Conservation (phyloP, 1,284 basidiomycete genomes). For the Takashimella koratensis region DNA sequence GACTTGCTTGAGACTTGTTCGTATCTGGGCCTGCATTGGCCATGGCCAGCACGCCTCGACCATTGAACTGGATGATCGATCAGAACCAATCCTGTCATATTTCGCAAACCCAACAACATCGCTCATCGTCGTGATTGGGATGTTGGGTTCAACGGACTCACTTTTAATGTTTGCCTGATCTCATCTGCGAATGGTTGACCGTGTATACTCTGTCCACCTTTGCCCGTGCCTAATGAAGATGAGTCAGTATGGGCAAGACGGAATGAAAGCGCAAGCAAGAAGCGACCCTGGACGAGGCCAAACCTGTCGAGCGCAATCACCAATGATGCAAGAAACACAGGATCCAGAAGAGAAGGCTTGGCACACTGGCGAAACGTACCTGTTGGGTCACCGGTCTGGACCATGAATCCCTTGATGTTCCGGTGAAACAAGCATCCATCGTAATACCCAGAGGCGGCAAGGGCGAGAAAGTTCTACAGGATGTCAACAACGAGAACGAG, state of each 20-base stretch:
- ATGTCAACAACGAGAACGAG: no score
- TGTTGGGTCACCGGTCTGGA: conserved; percentile 83
- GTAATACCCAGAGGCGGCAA: conserved; percentile 87
- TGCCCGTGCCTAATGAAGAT: no score
- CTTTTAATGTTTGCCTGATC: conserved; percentile 85
- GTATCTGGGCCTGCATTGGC: conserved; percentile 89
- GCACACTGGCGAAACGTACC: no score
- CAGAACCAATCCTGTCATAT: not conserved
- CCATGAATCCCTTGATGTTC: conserved; percentile 94
- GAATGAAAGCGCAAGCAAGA: no score
- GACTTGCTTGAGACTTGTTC: conserved; percentile 68
- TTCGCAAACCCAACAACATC: not conserved
- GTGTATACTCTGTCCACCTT: conserved; percentile 54
- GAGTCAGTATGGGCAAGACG: no score
- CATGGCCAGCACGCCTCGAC: conserved; percentile 91
- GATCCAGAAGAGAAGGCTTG: not conserved
- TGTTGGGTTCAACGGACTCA: conserved; percentile 48
- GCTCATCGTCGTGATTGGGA: no score
- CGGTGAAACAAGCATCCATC: conserved; percentile 81
- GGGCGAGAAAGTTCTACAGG: conserved; percentile 83
- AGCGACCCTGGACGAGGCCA: no score
- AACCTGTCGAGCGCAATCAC: no score
- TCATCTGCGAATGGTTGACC: conserved; percentile 85
- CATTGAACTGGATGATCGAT: conserved; percentile 68
- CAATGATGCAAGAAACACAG: no score